Evolutionary conservation across 1,284 basidiomycete species (phyloP).

Genomic region (Cutaneotrichosporon cutaneum): DNA sequence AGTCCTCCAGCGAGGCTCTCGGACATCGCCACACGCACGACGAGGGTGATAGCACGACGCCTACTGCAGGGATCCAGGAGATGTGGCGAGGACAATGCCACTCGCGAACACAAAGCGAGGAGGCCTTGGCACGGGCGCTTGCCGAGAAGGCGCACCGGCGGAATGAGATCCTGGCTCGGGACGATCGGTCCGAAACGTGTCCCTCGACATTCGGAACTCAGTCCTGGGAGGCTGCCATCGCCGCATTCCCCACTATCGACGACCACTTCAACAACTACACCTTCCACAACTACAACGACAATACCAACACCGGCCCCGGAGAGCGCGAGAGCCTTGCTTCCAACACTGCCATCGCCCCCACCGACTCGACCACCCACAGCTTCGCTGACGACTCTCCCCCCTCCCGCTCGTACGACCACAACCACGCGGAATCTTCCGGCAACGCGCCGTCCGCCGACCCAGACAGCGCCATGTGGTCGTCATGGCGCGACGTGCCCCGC

Average conservation of each 20-base stretch:
- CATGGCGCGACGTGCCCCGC: slow-evolving; percentile 13
- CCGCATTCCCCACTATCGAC: slow-evolving; percentile 34
- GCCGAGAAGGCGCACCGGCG: slow-evolving; percentile 2
- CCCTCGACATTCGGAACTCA: slow-evolving; percentile 3
- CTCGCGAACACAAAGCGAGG: slow-evolving; percentile 6
- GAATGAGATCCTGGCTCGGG: background rate
- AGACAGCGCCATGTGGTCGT: slow-evolving; percentile 9
- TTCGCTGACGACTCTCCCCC: background rate
- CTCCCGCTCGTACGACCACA: background rate
- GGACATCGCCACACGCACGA: slow-evolving; percentile 18
- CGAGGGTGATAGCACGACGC: background rate
- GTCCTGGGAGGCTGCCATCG: slow-evolving; percentile 38
- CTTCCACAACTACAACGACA: background rate
- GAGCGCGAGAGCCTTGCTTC: slow-evolving; percentile 13
- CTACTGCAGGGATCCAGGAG: background rate
- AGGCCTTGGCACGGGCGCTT: background rate
- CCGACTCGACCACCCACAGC: slow-evolving; percentile 11
- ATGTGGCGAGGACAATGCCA: background rate
- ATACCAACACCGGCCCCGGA: background rate
- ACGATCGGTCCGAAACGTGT: slow-evolving; percentile 5
- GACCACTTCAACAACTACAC: slow-evolving; percentile 7
- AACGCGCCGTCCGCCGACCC: background rate
- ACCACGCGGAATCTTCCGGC: background rate
- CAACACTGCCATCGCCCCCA: slow-evolving; percentile 11
- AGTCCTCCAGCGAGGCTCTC: slow-evolving; percentile 28